Conservation (phyloP, 768 basidiomycete species). For the Tephrocybe sp. region DNA sequence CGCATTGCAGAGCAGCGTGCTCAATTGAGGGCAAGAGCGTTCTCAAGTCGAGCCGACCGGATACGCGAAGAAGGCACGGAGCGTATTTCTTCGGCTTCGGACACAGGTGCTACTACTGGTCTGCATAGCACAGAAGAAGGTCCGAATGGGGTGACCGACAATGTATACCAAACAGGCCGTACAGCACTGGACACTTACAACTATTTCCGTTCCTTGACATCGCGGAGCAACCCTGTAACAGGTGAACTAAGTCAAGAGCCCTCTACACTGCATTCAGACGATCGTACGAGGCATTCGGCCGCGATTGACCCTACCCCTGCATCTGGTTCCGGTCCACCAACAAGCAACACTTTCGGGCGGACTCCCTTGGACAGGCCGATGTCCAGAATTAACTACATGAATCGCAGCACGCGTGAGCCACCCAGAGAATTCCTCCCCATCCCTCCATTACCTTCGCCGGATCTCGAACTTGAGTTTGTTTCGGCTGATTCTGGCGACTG, state of each 20-base stretch:
- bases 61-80: neutral
- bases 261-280: neutral
- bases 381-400: no score
- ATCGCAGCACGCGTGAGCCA: neutral
- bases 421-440: constrained; percentile 12
- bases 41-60: neutral
- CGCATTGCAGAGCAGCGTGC: constrained; percentile 9
- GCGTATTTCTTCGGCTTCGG: neutral
- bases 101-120: neutral
- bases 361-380: neutral
- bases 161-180: no score
- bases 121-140: neutral
- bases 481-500: neutral
- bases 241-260: no score
- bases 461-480: constrained; percentile 21
- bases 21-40: neutral
- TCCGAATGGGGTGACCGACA: no score
- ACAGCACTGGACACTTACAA: no score
- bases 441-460: constrained; percentile 25
- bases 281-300: neutral
- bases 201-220: no score
- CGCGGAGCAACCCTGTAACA: no score
- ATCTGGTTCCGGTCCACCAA: neutral
- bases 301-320: neutral
- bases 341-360: neutral